A percentile compares a stretch with the other conserved stretches of the same genome.
Conservation (phyloP, 345 rosid genomes). For the Eucalyptus caleyi region DNA sequence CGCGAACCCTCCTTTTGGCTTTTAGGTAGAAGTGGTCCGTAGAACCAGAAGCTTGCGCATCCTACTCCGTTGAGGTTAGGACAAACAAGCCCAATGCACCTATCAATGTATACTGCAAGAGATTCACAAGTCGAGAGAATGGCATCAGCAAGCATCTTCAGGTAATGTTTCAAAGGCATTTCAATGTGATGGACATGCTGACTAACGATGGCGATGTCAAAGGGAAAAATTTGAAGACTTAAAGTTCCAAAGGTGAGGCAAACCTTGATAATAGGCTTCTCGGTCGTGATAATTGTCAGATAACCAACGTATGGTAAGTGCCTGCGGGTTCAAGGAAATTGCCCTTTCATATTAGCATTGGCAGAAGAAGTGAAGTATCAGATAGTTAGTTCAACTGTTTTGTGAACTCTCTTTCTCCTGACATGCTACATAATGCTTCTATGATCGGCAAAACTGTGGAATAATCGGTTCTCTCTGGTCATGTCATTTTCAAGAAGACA, state of each 20-base stretch:
- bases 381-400: neutral
- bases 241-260: neutral
- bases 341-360: neutral
- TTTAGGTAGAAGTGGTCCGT: neutral
- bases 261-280: conserved; percentile 74
- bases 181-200: neutral
- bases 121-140: neutral
- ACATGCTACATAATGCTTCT: neutral
- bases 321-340: conserved; percentile 14
- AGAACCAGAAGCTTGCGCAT: neutral
- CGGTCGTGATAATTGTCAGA: conserved; percentile 68
- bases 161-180: neutral
- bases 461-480: neutral
- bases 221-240: neutral
- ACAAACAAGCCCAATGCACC: conserved; percentile 48
- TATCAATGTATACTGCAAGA: conserved; percentile 47
- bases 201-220: neutral
- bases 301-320: conserved; percentile 77
- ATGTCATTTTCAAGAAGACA: neutral
- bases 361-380: neutral
- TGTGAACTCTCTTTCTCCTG: neutral
- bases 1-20: neutral
- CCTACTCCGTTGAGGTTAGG: conserved; percentile 52
- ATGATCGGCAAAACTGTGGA: neutral
- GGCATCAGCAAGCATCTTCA: neutral